These are phyloP conservation scores for Posidonia oceanica DNA, from an alignment of 116 monocot genomes.

Conservation along the genomic window DNA sequence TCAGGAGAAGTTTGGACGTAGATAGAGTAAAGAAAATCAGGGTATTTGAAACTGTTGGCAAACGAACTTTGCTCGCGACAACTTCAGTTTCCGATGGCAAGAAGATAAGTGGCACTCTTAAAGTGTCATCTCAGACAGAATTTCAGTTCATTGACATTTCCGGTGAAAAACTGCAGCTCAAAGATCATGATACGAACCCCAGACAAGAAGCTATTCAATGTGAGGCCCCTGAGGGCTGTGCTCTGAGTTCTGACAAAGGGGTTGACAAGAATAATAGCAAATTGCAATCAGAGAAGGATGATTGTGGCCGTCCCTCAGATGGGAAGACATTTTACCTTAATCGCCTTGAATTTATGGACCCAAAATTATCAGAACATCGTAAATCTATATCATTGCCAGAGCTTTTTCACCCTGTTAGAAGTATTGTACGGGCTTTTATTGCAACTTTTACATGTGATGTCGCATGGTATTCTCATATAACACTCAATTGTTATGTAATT, in stretches of 20 bases:
- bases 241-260: neutral
- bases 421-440: slow-evolving; percentile 45
- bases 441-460: slow-evolving; percentile 82
- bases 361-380: slow-evolving; percentile 6
- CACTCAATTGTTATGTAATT: neutral
- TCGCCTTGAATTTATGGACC: slow-evolving; percentile 29
- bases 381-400: slow-evolving; percentile 47
- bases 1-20: slow-evolving; percentile 13
- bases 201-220: neutral
- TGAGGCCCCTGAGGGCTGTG: neutral
- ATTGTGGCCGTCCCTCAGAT: slow-evolving; percentile 19
- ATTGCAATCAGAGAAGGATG: slow-evolving; percentile 3
- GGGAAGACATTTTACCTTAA: slow-evolving; percentile 55
- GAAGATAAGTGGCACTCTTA: neutral
- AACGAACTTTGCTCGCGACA: neutral
- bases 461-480: slow-evolving; percentile 34
- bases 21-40: neutral
- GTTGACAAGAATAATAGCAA: neutral
- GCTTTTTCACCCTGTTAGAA: slow-evolving; percentile 58
- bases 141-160: neutral
- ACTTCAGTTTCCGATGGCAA: neutral
- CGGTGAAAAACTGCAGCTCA: neutral
- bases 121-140: slow-evolving; percentile 3
- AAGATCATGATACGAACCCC: neutral
- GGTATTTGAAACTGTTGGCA: neutral